phyloP scores from a whole-genome alignment of 78 protist species.

The Cavenderia fasciculata region DNA sequence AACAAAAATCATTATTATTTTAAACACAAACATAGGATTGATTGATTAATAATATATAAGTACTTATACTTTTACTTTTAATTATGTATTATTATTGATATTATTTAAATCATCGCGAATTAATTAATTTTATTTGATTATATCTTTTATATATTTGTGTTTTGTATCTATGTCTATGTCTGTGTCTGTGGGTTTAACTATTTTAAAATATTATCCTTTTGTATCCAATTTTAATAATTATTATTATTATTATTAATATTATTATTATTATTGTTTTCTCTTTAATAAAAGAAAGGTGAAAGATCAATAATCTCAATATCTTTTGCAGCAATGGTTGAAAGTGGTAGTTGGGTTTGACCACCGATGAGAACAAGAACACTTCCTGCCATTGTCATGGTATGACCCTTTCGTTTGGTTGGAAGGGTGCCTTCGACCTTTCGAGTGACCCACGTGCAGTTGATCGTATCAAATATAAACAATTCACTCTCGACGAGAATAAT shows the following conservation, averaged over 20 bases:
- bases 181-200: too few species aligned
- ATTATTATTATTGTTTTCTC: neutral
- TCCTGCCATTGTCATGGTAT: conserved; percentile 10
- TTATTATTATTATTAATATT: neutral
- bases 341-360: conserved; percentile 53
- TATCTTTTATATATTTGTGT: too few species aligned
- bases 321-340: conserved; percentile 32
- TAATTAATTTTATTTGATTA: too few species aligned
- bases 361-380: conserved; percentile 35
- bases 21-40: too few species aligned
- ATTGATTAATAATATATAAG: too few species aligned
- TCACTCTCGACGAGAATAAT: conserved; percentile 33
- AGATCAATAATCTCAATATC: conserved; percentile 65
- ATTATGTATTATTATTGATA: too few species aligned
- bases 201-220: too few species aligned
- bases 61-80: too few species aligned
- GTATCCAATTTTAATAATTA: neutral
- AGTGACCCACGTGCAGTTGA: conserved; percentile 1
- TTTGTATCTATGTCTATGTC: too few species aligned
- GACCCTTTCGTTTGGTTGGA: conserved; percentile 45
- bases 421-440: conserved; percentile 13
- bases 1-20: too few species aligned
- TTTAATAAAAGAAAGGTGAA: conserved; percentile 20
- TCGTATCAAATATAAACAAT: conserved; percentile 34
- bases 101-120: too few species aligned